Conservation (phyloP, 345 rosid species). For the Eucalyptus marginata region DNA sequence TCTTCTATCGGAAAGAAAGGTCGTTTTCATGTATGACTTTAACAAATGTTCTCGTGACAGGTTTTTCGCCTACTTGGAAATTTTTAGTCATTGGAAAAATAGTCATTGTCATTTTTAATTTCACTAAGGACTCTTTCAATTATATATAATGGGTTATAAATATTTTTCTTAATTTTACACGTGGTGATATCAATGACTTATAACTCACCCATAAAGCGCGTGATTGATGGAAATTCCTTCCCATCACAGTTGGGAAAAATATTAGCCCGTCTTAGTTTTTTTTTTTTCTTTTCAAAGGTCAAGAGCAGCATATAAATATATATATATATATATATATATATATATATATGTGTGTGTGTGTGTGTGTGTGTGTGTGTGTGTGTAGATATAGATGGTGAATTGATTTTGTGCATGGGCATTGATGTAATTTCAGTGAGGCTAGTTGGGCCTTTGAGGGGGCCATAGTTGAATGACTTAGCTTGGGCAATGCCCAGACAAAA, state of each 20-base stretch:
- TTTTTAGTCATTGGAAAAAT: background rate
- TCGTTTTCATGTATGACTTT: background rate
- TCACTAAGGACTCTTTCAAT: background rate
- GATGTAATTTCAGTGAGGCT: background rate
- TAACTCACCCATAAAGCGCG: background rate
- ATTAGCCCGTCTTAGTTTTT: background rate
- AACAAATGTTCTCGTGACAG: background rate
- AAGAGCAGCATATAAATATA: background rate
- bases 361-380: too few species aligned
- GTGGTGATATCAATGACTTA: background rate
- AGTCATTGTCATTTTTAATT: background rate
- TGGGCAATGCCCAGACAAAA: background rate
- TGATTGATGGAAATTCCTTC: background rate
- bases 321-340: too few species aligned
- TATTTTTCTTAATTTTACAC: background rate
- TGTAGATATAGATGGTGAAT: background rate
- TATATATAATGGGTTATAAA: background rate
- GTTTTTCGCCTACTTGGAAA: background rate
- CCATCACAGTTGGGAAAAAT: fast-evolving
- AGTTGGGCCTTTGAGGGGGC: background rate
- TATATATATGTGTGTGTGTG: too few species aligned
- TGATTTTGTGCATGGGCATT: background rate
- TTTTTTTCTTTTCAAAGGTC: background rate
- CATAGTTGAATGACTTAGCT: background rate
- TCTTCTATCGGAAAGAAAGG: background rate